A percentile compares a stretch with the other conserved stretches of the same genome.
These are phyloP conservation scores for Cryoendolithus antarcticus DNA, from an alignment of 2,329 filamentous ascomycete genomes.

Conservation along the genomic window DNA sequence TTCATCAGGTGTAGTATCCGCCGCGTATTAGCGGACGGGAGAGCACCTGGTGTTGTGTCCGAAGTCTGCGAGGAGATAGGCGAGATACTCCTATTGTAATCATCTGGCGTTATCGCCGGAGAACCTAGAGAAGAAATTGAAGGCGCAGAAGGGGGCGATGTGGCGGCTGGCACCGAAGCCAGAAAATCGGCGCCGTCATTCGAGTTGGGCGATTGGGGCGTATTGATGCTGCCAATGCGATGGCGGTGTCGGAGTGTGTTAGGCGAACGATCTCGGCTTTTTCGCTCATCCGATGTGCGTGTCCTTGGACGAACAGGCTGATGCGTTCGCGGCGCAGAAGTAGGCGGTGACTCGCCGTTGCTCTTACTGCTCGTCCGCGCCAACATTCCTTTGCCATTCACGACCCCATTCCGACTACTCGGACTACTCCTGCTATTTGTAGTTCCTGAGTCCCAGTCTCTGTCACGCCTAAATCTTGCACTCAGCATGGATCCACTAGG, in stretches of 20 bases:
- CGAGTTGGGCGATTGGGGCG: slow-evolving; percentile 43
- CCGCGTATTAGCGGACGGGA: slow-evolving; percentile 48
- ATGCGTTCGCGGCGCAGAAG: slow-evolving; percentile 6
- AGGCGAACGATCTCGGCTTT: slow-evolving; percentile 22
- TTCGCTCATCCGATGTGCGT: slow-evolving; percentile 37
- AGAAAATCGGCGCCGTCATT: slow-evolving; percentile 19
- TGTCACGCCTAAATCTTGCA: slow-evolving; percentile 8
- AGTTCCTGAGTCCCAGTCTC: slow-evolving; percentile 7
- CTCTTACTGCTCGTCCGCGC: slow-evolving; percentile 14
- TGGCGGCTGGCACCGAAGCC: slow-evolving; percentile 18
- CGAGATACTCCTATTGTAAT: slow-evolving; percentile 18
- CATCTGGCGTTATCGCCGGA: slow-evolving; percentile 12
- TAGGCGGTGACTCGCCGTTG: slow-evolving; percentile 13
- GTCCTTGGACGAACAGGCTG: slow-evolving; percentile 31
- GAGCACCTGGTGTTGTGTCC: slow-evolving; percentile 17
- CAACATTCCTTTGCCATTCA: slow-evolving; percentile 9
- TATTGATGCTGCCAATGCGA: slow-evolving; percentile 59
- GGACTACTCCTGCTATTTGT: slow-evolving; percentile 9
- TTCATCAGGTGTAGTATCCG: slow-evolving; percentile 67
- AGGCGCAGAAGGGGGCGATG: slow-evolving; percentile 15
- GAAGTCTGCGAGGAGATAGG: slow-evolving; percentile 18
- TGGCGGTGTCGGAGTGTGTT: slow-evolving; percentile 28
- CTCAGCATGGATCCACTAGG: slow-evolving; percentile 3
- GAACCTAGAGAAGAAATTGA: slow-evolving; percentile 20
- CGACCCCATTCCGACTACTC: slow-evolving; percentile 14